Percentiles rank a stretch among this genome's conserved stretches.
phyloP scores from a whole-genome alignment of 2,329 filamentous ascomycete species.

The Zymoseptoria crescenta region DNA sequence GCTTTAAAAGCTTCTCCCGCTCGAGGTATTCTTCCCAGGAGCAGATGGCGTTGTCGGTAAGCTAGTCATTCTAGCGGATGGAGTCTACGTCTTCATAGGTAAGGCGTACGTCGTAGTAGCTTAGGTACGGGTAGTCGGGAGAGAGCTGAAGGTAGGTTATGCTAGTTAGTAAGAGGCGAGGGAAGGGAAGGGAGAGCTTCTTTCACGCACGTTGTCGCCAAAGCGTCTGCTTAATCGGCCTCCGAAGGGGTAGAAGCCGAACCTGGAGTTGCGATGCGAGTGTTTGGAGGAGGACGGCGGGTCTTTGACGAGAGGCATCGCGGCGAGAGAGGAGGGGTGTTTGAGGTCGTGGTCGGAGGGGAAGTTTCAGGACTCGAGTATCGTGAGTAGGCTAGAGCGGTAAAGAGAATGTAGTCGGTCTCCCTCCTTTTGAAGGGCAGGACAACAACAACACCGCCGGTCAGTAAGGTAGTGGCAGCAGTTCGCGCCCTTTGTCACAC shows the following conservation, averaged over 20 bases:
- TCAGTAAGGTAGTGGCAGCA: too few species aligned
- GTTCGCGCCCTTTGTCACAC: too few species aligned
- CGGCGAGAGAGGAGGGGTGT: background rate
- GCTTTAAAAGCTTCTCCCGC: constrained; percentile 75
- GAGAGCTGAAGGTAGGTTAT: constrained; percentile 33
- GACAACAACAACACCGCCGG: too few species aligned
- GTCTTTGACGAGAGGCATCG: background rate
- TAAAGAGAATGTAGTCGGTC: background rate
- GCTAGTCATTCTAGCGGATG: constrained; percentile 76
- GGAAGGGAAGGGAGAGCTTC: background rate
- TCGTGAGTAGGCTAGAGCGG: background rate
- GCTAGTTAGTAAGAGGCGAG: background rate
- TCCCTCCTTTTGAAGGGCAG: too few species aligned
- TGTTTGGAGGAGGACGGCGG: background rate
- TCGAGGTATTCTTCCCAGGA: constrained; percentile 99
- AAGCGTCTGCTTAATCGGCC: constrained; percentile 46
- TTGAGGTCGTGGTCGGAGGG: background rate
- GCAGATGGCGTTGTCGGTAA: constrained; percentile 93
- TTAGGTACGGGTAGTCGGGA: constrained; percentile 62
- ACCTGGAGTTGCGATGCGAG: constrained; percentile 16
- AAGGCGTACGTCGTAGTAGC: constrained; percentile 58
- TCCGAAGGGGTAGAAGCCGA: constrained; percentile 47
- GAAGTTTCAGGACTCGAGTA: background rate
- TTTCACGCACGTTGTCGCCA: constrained; percentile 39
- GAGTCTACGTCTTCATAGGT: constrained; percentile 83